phyloP scores from a whole-genome alignment of 805 yeast genomes.

The Saccharomyces paradoxus region DNA sequence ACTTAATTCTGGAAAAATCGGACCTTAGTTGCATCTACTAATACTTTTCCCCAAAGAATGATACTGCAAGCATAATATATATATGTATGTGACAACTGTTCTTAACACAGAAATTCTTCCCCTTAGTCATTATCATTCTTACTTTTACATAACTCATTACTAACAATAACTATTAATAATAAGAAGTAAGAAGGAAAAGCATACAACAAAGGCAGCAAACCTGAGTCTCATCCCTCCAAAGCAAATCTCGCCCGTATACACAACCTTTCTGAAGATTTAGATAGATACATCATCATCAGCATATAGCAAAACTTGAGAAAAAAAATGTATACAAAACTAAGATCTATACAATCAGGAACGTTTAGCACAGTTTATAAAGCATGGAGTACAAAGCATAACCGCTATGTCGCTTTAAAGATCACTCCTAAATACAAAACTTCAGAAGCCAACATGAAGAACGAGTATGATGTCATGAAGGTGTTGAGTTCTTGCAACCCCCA shows the following conservation, averaged over 20 bases:
- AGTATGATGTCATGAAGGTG: conserved; percentile 31
- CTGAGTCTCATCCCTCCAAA: neutral
- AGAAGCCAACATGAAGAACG: conserved; percentile 14
- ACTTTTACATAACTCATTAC: neutral
- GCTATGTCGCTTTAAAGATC: conserved; percentile 26
- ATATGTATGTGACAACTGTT: neutral
- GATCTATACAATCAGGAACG: conserved; percentile 26
- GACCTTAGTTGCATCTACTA: neutral
- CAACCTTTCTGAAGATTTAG: neutral
- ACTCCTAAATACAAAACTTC: conserved; percentile 17
- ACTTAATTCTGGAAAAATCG: neutral
- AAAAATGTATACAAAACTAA: conserved; percentile 13
- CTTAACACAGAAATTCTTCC: too few species aligned
- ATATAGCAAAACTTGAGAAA: neutral
- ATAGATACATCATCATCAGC: neutral
- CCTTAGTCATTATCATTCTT: too few species aligned
- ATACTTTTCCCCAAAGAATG: neutral
- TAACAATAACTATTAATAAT: too few species aligned
- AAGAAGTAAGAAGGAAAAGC: too few species aligned
- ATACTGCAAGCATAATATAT: neutral
- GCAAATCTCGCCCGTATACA: neutral
- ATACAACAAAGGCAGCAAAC: neutral
- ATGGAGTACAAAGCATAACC: conserved; percentile 13
- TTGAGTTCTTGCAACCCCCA: conserved; percentile 33
- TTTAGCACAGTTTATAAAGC: conserved; percentile 29